phyloP scores from a whole-genome alignment of 106 monocot species.

The Dioscorea zingiberensis region DNA sequence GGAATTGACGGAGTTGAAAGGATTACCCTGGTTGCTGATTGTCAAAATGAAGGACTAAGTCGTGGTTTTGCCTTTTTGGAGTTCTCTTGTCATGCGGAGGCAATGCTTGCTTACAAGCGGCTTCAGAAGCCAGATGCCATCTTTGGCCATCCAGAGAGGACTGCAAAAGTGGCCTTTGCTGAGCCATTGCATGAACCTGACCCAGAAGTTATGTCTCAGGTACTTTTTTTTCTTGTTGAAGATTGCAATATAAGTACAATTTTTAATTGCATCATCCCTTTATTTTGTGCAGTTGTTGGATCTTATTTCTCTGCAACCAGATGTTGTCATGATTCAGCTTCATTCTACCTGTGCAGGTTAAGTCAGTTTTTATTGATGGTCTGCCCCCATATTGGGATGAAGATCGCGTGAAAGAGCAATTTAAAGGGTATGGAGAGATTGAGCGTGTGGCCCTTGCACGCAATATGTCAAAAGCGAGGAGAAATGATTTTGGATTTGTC shows the following conservation, averaged over 20 bases:
- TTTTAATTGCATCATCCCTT: not conserved
- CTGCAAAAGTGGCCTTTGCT: conserved; percentile 70
- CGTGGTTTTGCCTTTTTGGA: conserved; percentile 73
- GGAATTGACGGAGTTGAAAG: conserved; percentile 49
- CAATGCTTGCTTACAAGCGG: conserved; percentile 57
- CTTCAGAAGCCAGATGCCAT: conserved; percentile 64
- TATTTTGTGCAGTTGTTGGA: not conserved
- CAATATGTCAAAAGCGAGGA: conserved; percentile 59
- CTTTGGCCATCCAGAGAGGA: conserved; percentile 69
- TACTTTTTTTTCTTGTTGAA: not conserved
- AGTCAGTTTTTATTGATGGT: conserved; percentile 73
- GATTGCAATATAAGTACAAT: not conserved
- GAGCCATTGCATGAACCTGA: conserved; percentile 69
- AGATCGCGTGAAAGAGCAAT: conserved; percentile 59
- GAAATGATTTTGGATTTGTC: conserved; percentile 79
- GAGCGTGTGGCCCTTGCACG: conserved; percentile 62
- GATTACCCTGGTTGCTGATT: conserved; percentile 59
- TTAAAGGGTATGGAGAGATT: conserved; percentile 66
- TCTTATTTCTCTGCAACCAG: not conserved
- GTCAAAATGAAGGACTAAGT: conserved; percentile 60
- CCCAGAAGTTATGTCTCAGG: conserved; percentile 70
- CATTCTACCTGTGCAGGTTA: conserved; percentile 30
- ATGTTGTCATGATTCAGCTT: not conserved
- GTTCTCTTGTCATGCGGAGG: conserved; percentile 64
- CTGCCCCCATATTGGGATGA: conserved; percentile 77